These are phyloP conservation scores for Wallacemonas rigidus DNA, from an alignment of 208 protist genomes.

Conservation along the genomic window DNA sequence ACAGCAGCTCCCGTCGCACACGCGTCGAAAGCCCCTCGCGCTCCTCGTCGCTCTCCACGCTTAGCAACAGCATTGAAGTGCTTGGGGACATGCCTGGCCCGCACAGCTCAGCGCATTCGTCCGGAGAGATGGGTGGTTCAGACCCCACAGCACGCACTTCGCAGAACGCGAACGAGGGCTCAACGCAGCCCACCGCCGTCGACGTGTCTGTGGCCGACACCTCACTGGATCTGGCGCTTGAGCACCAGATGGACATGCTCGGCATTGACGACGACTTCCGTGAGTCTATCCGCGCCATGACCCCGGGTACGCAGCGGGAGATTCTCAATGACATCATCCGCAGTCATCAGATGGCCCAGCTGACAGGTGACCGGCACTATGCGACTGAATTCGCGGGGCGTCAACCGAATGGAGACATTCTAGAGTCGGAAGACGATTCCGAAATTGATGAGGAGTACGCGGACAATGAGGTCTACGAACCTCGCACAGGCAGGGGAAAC, in stretches of 20 bases:
- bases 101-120: slow-evolving; percentile 19
- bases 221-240: slow-evolving; percentile 35
- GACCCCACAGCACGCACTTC: too few relatives aligned
- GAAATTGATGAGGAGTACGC: slow-evolving; percentile 17
- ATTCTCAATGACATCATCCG: slow-evolving; percentile 82
- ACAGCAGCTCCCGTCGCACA: not conserved
- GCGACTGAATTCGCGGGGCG: too few relatives aligned
- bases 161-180: not conserved
- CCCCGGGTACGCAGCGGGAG: slow-evolving; percentile 64
- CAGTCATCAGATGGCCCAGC: slow-evolving; percentile 24
- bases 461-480: slow-evolving; percentile 10
- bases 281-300: slow-evolving; percentile 69
- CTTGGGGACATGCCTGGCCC: not conserved
- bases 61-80: slow-evolving; percentile 11
- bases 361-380: not conserved
- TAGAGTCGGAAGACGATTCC: not conserved
- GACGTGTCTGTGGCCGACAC: not conserved
- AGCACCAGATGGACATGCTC: slow-evolving; percentile 54
- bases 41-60: not conserved
- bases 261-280: slow-evolving; percentile 69
- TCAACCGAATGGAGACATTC: too few relatives aligned
- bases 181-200: slow-evolving; percentile 10
- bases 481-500: too few relatives aligned
- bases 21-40: slow-evolving; percentile 15
- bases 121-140: not conserved